Percentiles rank a stretch among this genome's conserved stretches.
Evolutionary conservation across 2,329 filamentous ascomycete species (phyloP).

Genomic region (Trichoderma lentiforme): DNA sequence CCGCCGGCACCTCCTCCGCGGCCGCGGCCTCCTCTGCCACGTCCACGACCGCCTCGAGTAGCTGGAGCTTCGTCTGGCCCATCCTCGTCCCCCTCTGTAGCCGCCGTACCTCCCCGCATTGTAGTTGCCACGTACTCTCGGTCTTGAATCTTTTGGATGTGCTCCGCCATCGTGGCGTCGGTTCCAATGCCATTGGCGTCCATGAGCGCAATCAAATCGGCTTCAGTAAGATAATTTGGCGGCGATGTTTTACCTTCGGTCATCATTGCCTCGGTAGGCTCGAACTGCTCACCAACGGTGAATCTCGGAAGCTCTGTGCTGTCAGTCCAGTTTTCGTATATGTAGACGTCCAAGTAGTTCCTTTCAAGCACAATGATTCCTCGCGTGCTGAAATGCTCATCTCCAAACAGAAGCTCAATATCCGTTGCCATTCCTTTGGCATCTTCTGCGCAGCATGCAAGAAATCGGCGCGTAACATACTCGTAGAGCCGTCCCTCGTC

Average conservation of each 20-base stretch:
- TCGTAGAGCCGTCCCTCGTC: conserved; percentile 82
- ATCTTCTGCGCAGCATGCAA: conserved; percentile 94
- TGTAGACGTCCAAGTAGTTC: conserved; percentile 93
- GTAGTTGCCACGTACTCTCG: conserved; percentile 75
- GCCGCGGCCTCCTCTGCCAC: conserved; percentile 43
- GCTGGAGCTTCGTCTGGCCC: conserved; percentile 37
- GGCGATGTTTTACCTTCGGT: conserved; percentile 85
- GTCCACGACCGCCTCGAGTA: conserved; percentile 46
- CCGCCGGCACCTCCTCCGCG: conserved; percentile 34
- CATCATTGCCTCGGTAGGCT: conserved; percentile 85
- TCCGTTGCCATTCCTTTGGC: conserved; percentile 83
- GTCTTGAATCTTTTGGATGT: conserved; percentile 93
- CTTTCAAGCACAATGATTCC: conserved; percentile 81
- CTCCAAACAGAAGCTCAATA: conserved; percentile 78
- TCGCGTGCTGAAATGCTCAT: conserved; percentile 76
- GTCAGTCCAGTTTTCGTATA: conserved; percentile 95
- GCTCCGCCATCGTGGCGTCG: conserved; percentile 98
- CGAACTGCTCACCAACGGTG: conserved; percentile 73
- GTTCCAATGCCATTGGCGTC: conserved; percentile 98
- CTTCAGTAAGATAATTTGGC: conserved; percentile 86
- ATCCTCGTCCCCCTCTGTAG: conserved; percentile 40
- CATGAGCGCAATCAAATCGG: conserved; percentile 94
- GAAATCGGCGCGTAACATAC: conserved; percentile 85
- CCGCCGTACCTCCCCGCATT: conserved; percentile 41
- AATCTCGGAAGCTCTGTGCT: conserved; percentile 79